These are phyloP conservation scores for Pleurotus cornucopiae DNA, from an alignment of 768 basidiomycete genomes.

Conservation along the genomic window DNA sequence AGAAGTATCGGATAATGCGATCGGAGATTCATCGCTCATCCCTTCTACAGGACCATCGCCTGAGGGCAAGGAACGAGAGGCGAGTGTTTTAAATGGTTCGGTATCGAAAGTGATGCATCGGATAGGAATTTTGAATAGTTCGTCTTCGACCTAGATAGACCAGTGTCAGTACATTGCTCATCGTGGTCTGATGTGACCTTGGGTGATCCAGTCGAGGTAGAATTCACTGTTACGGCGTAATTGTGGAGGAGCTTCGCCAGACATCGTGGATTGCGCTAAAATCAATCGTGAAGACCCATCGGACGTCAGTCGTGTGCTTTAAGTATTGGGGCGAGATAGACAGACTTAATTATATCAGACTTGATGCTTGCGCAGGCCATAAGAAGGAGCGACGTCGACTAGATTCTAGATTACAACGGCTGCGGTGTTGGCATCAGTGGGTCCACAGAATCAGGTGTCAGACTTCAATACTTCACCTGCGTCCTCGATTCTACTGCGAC, in stretches of 20 bases:
- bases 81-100: slow-evolving; percentile 1
- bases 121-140: slow-evolving; percentile 17
- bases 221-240: not conserved
- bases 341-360: too few species aligned
- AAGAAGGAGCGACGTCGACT: too few species aligned
- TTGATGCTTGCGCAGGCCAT: too few species aligned
- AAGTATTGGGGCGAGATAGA: too few species aligned
- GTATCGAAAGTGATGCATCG: not conserved
- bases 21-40: slow-evolving; percentile 4
- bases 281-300: too few species aligned
- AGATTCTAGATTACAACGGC: too few species aligned
- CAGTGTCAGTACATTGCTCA: not conserved
- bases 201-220: not conserved
- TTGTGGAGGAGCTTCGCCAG: not conserved
- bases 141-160: slow-evolving; percentile 5
- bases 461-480: too few species aligned
- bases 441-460: too few species aligned
- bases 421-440: too few species aligned
- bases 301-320: too few species aligned
- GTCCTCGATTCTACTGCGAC: too few species aligned
- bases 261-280: too few species aligned
- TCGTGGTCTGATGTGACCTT: not conserved
- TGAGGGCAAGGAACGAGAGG: not conserved
- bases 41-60: slow-evolving; percentile 2
- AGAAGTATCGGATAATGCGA: not conserved